Conservation (phyloP, 164 flowering plant species). For the Liriodendron chinense region DNA sequence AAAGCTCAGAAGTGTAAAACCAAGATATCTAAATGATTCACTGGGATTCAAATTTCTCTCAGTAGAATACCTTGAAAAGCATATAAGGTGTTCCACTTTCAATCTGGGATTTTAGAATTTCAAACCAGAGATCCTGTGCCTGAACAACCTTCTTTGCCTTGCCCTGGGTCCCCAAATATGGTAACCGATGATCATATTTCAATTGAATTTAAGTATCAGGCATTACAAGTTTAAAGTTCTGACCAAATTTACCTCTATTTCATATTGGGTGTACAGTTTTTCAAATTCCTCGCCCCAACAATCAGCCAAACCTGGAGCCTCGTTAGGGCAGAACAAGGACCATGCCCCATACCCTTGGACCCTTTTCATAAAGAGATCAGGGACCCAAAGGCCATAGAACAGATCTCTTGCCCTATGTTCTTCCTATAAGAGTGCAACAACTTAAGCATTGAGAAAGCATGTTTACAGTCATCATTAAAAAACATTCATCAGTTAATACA, state of each 20-base stretch:
- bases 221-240: not conserved
- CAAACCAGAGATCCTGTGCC: constrained; percentile 94
- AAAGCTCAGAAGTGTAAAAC: constrained; percentile 1
- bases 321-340: constrained; percentile 97
- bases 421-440: constrained; percentile 44
- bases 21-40: not conserved
- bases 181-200: not conserved
- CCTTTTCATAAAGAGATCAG: constrained; percentile 94
- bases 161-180: constrained; percentile 43
- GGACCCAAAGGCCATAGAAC: constrained; percentile 97
- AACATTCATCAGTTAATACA: not conserved
- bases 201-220: not conserved
- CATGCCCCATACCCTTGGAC: constrained; percentile 72
- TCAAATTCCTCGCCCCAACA: constrained; percentile 98
- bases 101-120: constrained; percentile 78
- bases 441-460: not conserved
- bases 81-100: constrained; percentile 99
- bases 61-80: constrained; percentile 77
- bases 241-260: constrained; percentile 50
- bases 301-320: constrained; percentile 96
- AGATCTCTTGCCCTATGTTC: constrained; percentile 94
- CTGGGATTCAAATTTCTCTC: not conserved
- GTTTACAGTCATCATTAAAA: not conserved
- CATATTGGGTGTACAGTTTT: constrained; percentile 68
- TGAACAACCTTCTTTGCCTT: constrained; percentile 95